These are phyloP conservation scores for Eucalyptus rudis DNA, from an alignment of 345 rosid genomes.

Conservation along the genomic window DNA sequence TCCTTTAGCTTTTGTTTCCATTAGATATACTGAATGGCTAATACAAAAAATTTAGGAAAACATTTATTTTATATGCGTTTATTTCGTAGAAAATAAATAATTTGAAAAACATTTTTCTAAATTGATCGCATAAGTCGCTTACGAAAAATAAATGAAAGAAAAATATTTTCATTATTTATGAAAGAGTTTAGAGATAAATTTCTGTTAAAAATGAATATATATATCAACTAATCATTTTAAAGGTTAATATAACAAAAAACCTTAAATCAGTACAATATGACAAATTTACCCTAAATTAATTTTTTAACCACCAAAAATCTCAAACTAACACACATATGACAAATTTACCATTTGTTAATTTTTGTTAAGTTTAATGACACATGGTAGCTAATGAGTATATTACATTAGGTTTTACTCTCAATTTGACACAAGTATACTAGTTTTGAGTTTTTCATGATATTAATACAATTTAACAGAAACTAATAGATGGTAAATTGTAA, in stretches of 20 bases:
- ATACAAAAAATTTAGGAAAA: not conserved
- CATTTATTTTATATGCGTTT: not conserved
- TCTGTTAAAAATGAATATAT: not conserved
- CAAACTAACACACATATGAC: fast-evolving
- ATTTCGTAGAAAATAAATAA: not conserved
- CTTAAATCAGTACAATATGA: too few relatives aligned
- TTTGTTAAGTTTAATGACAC: fast-evolving
- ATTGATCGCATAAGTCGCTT: not conserved
- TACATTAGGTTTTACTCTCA: too few relatives aligned
- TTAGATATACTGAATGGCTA: not conserved
- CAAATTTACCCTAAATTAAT: too few relatives aligned
- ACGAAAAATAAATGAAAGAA: not conserved
- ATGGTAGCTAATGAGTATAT: too few relatives aligned
- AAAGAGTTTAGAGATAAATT: not conserved
- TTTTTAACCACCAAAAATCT: too few relatives aligned
- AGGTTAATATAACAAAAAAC: too few relatives aligned
- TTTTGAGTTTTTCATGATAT: too few relatives aligned
- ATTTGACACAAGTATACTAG: fast-evolving
- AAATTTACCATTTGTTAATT: too few relatives aligned
- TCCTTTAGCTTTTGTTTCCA: not conserved
- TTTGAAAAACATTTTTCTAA: not conserved
- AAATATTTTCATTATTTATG: too few relatives aligned
- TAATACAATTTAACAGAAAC: too few relatives aligned
- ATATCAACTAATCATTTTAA: not conserved
- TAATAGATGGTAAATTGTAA: too few relatives aligned